phyloP scores from a whole-genome alignment of 176 grass and related monocot genomes.

The Areca catechu region DNA sequence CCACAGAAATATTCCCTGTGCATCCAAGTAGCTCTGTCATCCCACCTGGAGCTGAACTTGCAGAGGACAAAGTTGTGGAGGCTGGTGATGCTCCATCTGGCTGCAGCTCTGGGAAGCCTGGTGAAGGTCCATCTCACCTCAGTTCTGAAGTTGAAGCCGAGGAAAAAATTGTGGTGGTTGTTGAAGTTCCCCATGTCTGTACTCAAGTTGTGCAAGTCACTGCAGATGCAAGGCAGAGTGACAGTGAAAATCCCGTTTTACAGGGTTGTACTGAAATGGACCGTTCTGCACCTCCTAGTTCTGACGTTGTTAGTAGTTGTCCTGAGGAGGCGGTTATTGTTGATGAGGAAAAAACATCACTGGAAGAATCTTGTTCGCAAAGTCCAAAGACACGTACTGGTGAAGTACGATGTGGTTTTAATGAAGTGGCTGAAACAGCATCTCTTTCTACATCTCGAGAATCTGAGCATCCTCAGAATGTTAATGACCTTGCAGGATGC shows the following conservation, averaged over 20 bases:
- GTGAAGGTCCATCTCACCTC: background rate
- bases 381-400: background rate
- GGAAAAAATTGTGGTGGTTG: background rate
- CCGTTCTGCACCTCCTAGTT: background rate
- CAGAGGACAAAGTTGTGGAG: background rate
- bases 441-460: no score
- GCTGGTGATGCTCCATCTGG: background rate
- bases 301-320: background rate
- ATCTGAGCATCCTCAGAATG: no score
- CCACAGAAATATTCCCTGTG: background rate
- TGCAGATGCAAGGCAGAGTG: background rate
- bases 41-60: background rate
- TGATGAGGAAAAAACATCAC: background rate
- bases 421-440: no score
- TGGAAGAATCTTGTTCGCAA: background rate
- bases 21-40: background rate
- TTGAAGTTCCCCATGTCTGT: background rate
- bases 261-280: background rate
- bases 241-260: background rate
- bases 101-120: no score
- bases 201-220: background rate
- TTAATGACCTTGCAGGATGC: no score
- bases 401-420: background rate
- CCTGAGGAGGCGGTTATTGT: background rate
- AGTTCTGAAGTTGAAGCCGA: background rate